Evolutionary conservation across 2,329 filamentous ascomycete genomes (phyloP).

Genomic region (Akanthomyces muscarius): DNA sequence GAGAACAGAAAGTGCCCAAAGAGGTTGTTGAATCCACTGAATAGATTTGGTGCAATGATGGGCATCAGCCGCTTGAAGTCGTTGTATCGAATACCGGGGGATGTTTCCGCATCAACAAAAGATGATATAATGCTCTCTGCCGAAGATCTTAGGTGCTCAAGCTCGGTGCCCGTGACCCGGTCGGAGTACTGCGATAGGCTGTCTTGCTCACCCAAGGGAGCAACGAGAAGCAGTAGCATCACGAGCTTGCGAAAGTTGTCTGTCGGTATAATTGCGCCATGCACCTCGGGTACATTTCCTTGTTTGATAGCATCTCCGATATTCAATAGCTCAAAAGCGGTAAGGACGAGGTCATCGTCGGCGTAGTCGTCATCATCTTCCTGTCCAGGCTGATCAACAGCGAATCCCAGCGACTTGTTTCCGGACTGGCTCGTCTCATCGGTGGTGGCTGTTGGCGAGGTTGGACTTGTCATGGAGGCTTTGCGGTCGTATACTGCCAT

Average conservation of each 20-base stretch:
- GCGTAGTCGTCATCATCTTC: constrained; percentile 42
- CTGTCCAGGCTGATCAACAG: constrained; percentile 39
- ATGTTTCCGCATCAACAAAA: constrained; percentile 62
- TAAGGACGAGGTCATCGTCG: constrained; percentile 62
- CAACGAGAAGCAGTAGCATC: constrained; percentile 64
- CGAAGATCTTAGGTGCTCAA: constrained; percentile 55
- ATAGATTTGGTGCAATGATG: constrained; percentile 60
- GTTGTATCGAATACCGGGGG: constrained; percentile 58
- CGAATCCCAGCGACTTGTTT: constrained; percentile 36
- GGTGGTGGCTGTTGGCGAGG: neutral
- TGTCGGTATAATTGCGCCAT: constrained; percentile 66
- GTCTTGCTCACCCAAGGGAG: constrained; percentile 62
- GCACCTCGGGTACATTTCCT: constrained; percentile 46
- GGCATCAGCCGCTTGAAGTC: constrained; percentile 59
- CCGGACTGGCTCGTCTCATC: neutral
- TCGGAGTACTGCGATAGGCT: constrained; percentile 57
- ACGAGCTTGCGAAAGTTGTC: constrained; percentile 69
- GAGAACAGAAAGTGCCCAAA: constrained; percentile 76
- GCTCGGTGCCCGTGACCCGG: constrained; percentile 50
- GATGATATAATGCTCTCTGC: constrained; percentile 63
- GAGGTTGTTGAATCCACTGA: constrained; percentile 62
- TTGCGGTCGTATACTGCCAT: constrained; percentile 67
- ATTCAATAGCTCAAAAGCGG: constrained; percentile 65
- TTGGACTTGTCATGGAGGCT: constrained; percentile 32
- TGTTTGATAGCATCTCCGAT: constrained; percentile 58